Conservation (phyloP, 352 stramenopile genomes). For the Pythium grandisporangium region DNA sequence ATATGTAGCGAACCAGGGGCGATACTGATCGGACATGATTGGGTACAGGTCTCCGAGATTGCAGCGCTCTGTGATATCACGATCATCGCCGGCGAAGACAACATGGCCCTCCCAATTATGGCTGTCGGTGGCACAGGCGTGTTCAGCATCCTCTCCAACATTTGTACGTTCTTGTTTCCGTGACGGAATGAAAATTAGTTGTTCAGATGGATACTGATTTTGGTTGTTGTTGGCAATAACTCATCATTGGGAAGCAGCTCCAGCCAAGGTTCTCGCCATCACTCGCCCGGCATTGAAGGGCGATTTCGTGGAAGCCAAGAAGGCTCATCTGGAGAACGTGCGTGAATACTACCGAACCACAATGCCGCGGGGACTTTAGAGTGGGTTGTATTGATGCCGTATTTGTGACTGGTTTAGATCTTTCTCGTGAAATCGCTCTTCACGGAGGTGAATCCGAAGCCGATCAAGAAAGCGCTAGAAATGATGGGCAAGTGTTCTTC, state of each 20-base stretch:
- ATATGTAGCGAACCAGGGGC: too few species aligned
- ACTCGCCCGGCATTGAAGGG: slow-evolving; percentile 69
- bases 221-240: too few species aligned
- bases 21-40: too few species aligned
- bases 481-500: slow-evolving; percentile 80
- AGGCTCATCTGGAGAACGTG: slow-evolving; percentile 83
- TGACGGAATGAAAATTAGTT: too few species aligned
- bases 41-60: slow-evolving; percentile 82
- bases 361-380: too few species aligned
- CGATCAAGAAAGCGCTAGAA: slow-evolving; percentile 86
- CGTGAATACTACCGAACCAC: too few species aligned
- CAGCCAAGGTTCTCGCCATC: slow-evolving; percentile 78
- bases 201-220: too few species aligned
- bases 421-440: slow-evolving; percentile 89
- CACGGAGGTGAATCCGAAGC: slow-evolving; percentile 87
- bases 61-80: slow-evolving; percentile 86
- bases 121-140: slow-evolving; percentile 82
- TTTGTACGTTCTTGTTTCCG: slow-evolving; percentile 49
- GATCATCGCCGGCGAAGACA: slow-evolving; percentile 88
- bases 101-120: slow-evolving; percentile 87
- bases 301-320: slow-evolving; percentile 72
- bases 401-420: slow-evolving; percentile 38
- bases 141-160: slow-evolving; percentile 89
- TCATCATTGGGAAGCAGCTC: slow-evolving; percentile 43
- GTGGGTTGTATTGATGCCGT: too few species aligned